Conservation (phyloP, 169 alveolate genomes). For the Besnoitia besnoiti region DNA sequence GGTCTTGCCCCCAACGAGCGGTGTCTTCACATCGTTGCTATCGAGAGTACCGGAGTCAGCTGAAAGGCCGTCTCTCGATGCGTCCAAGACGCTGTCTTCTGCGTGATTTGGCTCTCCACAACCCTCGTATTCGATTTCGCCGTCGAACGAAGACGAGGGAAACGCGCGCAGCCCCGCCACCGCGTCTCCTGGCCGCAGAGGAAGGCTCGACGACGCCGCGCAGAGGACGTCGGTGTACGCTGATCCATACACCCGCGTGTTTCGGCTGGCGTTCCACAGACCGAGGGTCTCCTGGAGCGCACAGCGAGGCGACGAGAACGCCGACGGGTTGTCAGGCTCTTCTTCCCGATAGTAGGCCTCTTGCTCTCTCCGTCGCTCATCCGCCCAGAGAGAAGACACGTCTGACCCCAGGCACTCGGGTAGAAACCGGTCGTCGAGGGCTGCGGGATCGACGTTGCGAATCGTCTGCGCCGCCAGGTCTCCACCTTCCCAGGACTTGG, state of each 20-base stretch:
- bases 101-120: too few species aligned
- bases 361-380: background rate
- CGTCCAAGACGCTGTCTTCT: too few species aligned
- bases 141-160: too few species aligned
- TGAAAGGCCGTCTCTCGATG: too few species aligned
- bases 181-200: background rate
- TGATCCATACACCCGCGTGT: background rate
- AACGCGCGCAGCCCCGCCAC: background rate
- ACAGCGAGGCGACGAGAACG: background rate
- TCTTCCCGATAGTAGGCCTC: background rate
- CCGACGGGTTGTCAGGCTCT: background rate
- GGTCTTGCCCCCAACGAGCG: too few species aligned
- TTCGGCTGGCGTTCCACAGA: conserved; percentile 9
- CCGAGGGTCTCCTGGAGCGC: background rate
- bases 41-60: too few species aligned
- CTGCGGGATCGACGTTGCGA: background rate
- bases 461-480: background rate
- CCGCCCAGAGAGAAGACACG: background rate
- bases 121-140: too few species aligned
- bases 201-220: background rate
- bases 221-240: background rate
- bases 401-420: background rate
- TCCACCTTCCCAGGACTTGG: background rate
- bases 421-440: background rate
- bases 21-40: too few species aligned